phyloP scores from a whole-genome alignment of 2,329 filamentous ascomycete species.

The Westerdykella aurantiaca region DNA sequence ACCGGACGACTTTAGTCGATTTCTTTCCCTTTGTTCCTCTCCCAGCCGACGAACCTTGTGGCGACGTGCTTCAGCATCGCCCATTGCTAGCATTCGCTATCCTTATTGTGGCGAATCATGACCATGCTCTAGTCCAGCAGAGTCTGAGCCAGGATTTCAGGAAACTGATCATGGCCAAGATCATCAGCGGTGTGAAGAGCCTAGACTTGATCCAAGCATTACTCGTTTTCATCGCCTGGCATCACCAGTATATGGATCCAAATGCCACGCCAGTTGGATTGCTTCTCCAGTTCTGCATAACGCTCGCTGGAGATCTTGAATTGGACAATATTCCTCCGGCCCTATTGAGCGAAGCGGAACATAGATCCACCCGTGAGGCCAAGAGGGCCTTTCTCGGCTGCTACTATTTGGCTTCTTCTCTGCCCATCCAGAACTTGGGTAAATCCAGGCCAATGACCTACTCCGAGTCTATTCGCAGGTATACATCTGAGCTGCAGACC shows the following conservation, averaged over 20 bases:
- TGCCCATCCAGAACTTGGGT: constrained; percentile 21
- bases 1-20: constrained; percentile 24
- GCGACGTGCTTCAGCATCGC: constrained; percentile 25
- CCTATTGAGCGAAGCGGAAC: background rate
- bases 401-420: constrained; percentile 28
- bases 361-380: constrained; percentile 16
- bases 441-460: constrained; percentile 22
- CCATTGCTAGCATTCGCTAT: constrained; percentile 33
- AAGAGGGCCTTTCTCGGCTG: constrained; percentile 34
- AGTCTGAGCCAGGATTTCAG: constrained; percentile 33
- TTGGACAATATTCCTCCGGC: constrained; percentile 20
- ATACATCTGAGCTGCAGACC: constrained; percentile 28
- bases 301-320: constrained; percentile 28
- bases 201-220: constrained; percentile 30
- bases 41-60: constrained; percentile 23
- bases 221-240: constrained; percentile 34
- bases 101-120: constrained; percentile 29
- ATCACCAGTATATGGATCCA: constrained; percentile 34
- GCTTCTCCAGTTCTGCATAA: constrained; percentile 30
- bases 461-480: constrained; percentile 22
- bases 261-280: constrained; percentile 30
- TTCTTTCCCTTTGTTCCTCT: constrained; percentile 33
- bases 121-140: constrained; percentile 25
- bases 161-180: constrained; percentile 30
- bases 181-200: constrained; percentile 34